These are phyloP conservation scores for Exserohilum rostratum DNA, from an alignment of 2,329 filamentous ascomycete species.

Conservation along the genomic window DNA sequence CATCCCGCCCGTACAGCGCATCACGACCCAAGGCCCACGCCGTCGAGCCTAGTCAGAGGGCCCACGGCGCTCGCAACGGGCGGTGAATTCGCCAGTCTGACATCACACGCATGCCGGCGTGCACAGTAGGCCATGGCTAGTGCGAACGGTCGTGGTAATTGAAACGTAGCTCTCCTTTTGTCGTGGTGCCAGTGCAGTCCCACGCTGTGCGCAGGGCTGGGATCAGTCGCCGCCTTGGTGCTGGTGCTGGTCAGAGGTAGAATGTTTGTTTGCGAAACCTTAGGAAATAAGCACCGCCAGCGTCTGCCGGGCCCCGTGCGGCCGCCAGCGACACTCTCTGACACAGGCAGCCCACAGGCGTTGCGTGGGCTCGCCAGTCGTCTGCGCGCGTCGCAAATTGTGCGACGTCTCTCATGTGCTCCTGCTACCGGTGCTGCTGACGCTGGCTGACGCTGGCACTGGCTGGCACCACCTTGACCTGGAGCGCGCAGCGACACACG, in stretches of 20 bases:
- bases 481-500: slow-evolving; percentile 24
- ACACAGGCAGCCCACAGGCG: slow-evolving; percentile 30
- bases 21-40: slow-evolving; percentile 4
- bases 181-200: neutral
- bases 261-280: slow-evolving; percentile 34
- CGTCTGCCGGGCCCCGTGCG: slow-evolving; percentile 25
- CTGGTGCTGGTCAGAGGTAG: slow-evolving; percentile 16
- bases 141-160: slow-evolving; percentile 38
- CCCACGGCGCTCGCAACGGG: slow-evolving; percentile 21
- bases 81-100: slow-evolving; percentile 36
- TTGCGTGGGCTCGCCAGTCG: too few relatives aligned
- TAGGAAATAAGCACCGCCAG: slow-evolving; percentile 42
- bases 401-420: slow-evolving; percentile 21
- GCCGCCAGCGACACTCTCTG: slow-evolving; percentile 27
- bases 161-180: slow-evolving; percentile 43
- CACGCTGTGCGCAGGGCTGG: slow-evolving; percentile 30
- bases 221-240: slow-evolving; percentile 27
- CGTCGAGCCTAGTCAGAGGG: neutral
- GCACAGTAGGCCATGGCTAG: slow-evolving; percentile 31
- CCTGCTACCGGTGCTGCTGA: too few relatives aligned
- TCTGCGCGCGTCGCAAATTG: slow-evolving; percentile 22
- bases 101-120: slow-evolving; percentile 35
- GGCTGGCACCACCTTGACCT: neutral
- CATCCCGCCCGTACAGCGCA: slow-evolving; percentile 30
- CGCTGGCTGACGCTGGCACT: too few relatives aligned